Evolutionary conservation across 164 flowering plant genomes (phyloP).

Genomic region (Santalum album): DNA sequence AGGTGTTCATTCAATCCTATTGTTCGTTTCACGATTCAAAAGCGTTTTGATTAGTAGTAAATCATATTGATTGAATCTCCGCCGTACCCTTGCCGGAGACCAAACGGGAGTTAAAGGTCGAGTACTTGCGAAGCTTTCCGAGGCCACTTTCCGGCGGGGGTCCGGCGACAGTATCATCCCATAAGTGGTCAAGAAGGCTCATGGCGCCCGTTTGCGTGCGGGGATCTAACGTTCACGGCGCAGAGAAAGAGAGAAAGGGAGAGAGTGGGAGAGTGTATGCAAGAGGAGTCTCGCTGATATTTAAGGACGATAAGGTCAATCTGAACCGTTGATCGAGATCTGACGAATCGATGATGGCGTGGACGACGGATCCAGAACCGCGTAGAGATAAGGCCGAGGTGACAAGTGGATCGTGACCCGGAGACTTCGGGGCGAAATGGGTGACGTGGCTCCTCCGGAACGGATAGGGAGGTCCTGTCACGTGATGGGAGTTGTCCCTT

Average conservation of each 20-base stretch:
- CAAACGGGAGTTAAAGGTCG: conserved; percentile 35
- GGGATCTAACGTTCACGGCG: neutral
- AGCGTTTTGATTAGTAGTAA: too few relatives aligned
- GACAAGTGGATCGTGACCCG: neutral
- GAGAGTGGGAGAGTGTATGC: neutral
- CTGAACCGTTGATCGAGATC: conserved; percentile 26
- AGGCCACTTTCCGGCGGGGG: conserved; percentile 86
- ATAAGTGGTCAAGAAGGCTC: conserved; percentile 77
- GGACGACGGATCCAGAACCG: neutral
- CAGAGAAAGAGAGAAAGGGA: neutral
- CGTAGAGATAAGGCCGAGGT: conserved; percentile 1
- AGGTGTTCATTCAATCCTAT: too few relatives aligned
- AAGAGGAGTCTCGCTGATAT: conserved; percentile 2
- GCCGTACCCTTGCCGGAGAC: conserved; percentile 56
- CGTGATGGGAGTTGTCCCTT: neutral
- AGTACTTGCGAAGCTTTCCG: conserved; percentile 69
- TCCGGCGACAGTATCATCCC: conserved; percentile 97
- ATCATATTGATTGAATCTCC: neutral
- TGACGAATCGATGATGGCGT: neutral
- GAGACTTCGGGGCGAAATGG: neutral
- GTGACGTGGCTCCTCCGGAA: neutral
- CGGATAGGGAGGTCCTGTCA: neutral
- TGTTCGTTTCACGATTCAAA: too few relatives aligned
- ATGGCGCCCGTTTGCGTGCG: conserved; percentile 20
- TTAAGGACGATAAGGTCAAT: conserved; percentile 15